These are phyloP conservation scores for Cytospora paraplurivora DNA, from an alignment of 2,329 filamentous ascomycete genomes.

Conservation along the genomic window DNA sequence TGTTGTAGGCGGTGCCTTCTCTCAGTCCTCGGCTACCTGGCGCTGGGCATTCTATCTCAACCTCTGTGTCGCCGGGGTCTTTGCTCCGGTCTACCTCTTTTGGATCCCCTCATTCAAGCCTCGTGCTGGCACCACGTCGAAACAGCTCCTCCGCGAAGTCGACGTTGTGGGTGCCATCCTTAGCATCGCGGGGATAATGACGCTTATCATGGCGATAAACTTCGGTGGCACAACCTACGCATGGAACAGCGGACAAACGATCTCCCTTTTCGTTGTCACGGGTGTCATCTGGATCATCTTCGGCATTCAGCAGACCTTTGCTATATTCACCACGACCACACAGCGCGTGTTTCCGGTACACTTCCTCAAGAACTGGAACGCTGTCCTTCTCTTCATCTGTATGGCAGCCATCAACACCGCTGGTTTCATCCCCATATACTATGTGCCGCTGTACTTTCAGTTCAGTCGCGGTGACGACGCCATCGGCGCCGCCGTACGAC, in stretches of 20 bases:
- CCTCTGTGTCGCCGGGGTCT: conserved; percentile 20
- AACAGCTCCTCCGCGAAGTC: conserved; percentile 10
- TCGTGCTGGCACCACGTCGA: background rate
- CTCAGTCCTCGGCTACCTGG: conserved; percentile 14
- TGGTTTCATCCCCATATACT: conserved; percentile 13
- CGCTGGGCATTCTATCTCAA: conserved; percentile 27
- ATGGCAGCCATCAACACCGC: background rate
- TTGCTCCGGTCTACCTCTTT: conserved; percentile 7
- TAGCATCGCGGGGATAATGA: conserved; percentile 17
- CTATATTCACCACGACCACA: background rate
- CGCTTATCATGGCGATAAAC: conserved; percentile 24
- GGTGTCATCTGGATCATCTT: conserved; percentile 15
- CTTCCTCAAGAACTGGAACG: background rate
- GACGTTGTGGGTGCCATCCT: conserved; percentile 23
- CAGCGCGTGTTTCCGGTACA: conserved; percentile 6
- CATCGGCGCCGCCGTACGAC: conserved; percentile 2
- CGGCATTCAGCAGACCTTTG: conserved; percentile 5
- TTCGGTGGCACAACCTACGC: conserved; percentile 20
- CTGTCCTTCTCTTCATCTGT: conserved; percentile 7
- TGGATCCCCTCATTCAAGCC: conserved; percentile 2
- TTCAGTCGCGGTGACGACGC: conserved; percentile 4
- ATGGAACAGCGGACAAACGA: conserved; percentile 27
- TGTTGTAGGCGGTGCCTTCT: conserved; percentile 21
- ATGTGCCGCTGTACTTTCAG: background rate
- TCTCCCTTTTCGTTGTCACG: conserved; percentile 28